Evolutionary conservation across 2,329 filamentous ascomycete species (phyloP).

Genomic region (Pseudocercospora cruenta): DNA sequence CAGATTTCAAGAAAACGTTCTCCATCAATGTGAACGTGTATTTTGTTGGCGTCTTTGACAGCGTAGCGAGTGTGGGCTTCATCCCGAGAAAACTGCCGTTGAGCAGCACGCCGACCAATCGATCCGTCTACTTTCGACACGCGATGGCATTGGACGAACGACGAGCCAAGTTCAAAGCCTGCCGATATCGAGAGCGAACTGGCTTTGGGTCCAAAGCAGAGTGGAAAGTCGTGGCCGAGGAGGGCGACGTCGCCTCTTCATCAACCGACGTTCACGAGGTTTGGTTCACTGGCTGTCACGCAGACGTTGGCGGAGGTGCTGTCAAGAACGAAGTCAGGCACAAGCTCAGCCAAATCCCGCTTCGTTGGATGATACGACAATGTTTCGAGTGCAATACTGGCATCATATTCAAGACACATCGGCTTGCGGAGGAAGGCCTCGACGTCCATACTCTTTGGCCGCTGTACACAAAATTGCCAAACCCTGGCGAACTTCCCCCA

Average conservation of each 20-base stretch:
- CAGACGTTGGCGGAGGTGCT: slow-evolving; percentile 52
- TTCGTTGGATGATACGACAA: slow-evolving; percentile 55
- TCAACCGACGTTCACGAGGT: slow-evolving; percentile 43
- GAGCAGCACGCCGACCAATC: slow-evolving; percentile 44
- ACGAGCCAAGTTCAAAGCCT: slow-evolving; percentile 50
- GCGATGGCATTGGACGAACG: slow-evolving; percentile 51
- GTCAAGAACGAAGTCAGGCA: slow-evolving; percentile 47
- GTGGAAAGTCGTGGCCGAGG: slow-evolving; percentile 26
- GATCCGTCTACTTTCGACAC: slow-evolving; percentile 46
- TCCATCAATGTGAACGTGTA: slow-evolving; percentile 48
- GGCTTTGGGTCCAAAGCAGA: slow-evolving; percentile 15
- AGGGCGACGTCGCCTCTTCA: slow-evolving; percentile 18
- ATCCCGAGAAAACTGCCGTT: slow-evolving; percentile 45
- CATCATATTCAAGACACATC: slow-evolving; percentile 47
- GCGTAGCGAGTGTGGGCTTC: slow-evolving; percentile 50
- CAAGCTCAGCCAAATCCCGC: slow-evolving; percentile 50
- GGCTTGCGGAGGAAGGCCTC: slow-evolving; percentile 47
- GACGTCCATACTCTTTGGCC: slow-evolving; percentile 50
- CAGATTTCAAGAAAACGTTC: slow-evolving; percentile 51
- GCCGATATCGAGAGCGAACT: slow-evolving; percentile 42
- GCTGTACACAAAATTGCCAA: slow-evolving; percentile 38
- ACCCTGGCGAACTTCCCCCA: slow-evolving; percentile 42
- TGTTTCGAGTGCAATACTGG: slow-evolving; percentile 53
- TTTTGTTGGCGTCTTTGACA: slow-evolving; percentile 51
- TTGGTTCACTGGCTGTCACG: slow-evolving; percentile 50